Evolutionary conservation across 495 filamentous ascomycete species (phyloP), one percentile per base, ranked within the genome.

Genomic region (Trichoderma virens): DNA sequence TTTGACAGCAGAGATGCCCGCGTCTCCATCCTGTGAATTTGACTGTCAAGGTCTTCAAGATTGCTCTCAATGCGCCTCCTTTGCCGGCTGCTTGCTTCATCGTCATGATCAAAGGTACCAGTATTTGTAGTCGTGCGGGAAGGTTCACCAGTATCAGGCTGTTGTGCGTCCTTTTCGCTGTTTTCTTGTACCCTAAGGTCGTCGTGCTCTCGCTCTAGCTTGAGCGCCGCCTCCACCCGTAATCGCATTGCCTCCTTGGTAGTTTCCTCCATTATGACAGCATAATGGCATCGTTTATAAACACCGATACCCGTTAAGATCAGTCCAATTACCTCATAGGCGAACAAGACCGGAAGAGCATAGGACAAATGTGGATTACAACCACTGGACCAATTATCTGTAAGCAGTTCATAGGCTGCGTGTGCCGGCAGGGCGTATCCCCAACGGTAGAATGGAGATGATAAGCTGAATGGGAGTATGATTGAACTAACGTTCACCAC

Each of bases 371-470:
- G 68, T 1, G 76, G 76, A 32, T 82, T 80, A 70, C 81, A 82
- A 0, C 80, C 81, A 0, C 71, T 62, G 0, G 75, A 78, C 82
- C 82, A 84, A 59, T 80, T 78, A 59, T 82, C 78, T 0, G 74
- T 66, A 23, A 84, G 69, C 0, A 77, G 59, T 20, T 79, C 69
- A 64, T 76, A 85, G 6, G 78, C 67, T 23, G 71, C 69, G 60
- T 83, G 80, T 5, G 80, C 76, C 0, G 82, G 82, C 5, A 85
- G 47, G 0, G 70, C 76, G 61, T 79, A 83, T 0, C 71, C 78
- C 67, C 78, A 75, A n/a, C 69, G 66, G 65, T 79, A 85, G 34
- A 84, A 85, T 0, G 60, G 74, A 0, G 81, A 72, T 0, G 73
- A 72, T 1, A 83, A 67, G 59, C 77, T 77, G 41, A 83, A 82